Evolutionary conservation across 352 stramenopile genomes (phyloP).

Genomic region (Globisporangium barbulae): DNA sequence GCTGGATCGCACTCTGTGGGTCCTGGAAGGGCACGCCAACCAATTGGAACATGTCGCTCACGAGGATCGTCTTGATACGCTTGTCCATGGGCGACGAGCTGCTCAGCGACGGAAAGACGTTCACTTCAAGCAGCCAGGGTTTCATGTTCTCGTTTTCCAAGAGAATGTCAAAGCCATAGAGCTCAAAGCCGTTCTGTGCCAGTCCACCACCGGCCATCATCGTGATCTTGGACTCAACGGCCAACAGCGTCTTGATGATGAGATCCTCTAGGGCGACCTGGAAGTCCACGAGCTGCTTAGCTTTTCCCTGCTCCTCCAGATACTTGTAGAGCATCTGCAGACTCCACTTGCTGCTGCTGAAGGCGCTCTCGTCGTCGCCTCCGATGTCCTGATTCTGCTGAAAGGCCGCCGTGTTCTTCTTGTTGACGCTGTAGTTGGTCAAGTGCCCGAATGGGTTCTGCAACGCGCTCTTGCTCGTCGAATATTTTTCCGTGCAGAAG

Average conservation of each 20-base stretch:
- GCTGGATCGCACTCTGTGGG: slow-evolving; percentile 25
- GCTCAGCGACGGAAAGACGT: slow-evolving; percentile 87
- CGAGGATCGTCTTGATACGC: slow-evolving; percentile 85
- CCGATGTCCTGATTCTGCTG: slow-evolving; percentile 65
- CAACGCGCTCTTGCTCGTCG: slow-evolving; percentile 53
- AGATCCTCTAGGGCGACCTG: slow-evolving; percentile 64
- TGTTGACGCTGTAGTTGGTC: slow-evolving; percentile 94
- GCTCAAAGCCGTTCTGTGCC: slow-evolving; percentile 65
- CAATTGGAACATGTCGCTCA: slow-evolving; percentile 87
- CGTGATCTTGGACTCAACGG: slow-evolving; percentile 76
- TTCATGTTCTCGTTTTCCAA: slow-evolving; percentile 68
- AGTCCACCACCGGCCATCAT: slow-evolving; percentile 19
- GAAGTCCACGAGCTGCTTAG: slow-evolving; percentile 31
- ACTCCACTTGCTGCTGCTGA: slow-evolving; percentile 84
- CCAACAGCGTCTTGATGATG: slow-evolving; percentile 89
- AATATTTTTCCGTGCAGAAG: slow-evolving; percentile 86
- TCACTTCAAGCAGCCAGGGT: slow-evolving; percentile 90
- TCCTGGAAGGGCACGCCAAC: slow-evolving; percentile 59
- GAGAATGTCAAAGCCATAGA: slow-evolving; percentile 90
- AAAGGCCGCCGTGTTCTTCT: slow-evolving; percentile 78
- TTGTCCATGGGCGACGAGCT: slow-evolving; percentile 86
- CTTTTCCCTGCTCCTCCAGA: slow-evolving; percentile 35
- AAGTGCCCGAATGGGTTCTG: slow-evolving; percentile 85
- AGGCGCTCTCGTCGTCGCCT: slow-evolving; percentile 29
- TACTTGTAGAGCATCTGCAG: slow-evolving; percentile 57